phyloP scores from a whole-genome alignment of 331 rosid species.

The Stylosanthes scabra region DNA sequence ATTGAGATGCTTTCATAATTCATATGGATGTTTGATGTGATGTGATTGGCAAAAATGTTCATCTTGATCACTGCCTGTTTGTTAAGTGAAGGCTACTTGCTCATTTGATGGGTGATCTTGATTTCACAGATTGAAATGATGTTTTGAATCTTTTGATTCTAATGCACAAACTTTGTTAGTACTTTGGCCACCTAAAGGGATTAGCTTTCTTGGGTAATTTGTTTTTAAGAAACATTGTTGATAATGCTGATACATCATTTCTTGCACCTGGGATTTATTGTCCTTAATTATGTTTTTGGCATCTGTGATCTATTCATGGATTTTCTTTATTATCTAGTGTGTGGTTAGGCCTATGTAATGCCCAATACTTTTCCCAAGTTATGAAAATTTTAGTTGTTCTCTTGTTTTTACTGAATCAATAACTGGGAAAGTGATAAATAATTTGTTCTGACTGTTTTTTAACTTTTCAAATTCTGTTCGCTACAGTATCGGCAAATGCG shows the following conservation, averaged over 20 bases:
- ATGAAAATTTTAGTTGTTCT: background rate
- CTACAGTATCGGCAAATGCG: constrained; percentile 93
- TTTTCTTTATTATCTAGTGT: background rate
- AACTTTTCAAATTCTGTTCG: constrained; percentile 31
- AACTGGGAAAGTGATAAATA: constrained; percentile 18
- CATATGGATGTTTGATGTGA: constrained; percentile 12
- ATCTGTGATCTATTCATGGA: background rate
- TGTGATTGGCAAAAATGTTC: background rate
- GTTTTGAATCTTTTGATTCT: background rate
- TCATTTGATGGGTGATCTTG: constrained; percentile 24
- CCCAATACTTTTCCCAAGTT: background rate
- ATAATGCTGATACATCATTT: background rate
- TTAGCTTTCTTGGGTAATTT: background rate
- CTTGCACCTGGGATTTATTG: background rate
- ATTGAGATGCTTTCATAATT: background rate
- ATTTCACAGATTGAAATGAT: background rate
- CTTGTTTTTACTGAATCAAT: background rate
- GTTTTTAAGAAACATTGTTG: constrained; percentile 8
- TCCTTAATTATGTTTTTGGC: background rate
- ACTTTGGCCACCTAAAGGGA: background rate
- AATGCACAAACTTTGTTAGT: constrained; percentile 1
- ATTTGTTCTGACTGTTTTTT: constrained; percentile 14
- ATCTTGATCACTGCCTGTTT: background rate
- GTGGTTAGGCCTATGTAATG: background rate
- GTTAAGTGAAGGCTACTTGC: constrained; percentile 1